phyloP scores from a whole-genome alignment of 2,329 filamentous ascomycete species.

The Bipolaris sorokiniana region DNA sequence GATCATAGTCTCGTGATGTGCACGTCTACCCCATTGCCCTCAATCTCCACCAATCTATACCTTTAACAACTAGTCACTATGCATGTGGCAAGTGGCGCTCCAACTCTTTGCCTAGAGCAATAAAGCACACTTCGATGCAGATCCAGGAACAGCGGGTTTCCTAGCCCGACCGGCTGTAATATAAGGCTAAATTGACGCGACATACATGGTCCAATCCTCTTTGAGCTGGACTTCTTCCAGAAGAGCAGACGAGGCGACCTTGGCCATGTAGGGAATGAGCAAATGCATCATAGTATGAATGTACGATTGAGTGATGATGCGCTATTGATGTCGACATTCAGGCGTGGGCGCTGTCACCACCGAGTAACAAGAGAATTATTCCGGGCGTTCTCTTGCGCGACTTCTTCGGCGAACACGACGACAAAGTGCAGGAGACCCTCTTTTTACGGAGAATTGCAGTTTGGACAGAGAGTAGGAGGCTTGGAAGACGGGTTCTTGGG shows the following conservation, averaged over 20 bases:
- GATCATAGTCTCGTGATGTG: conserved; percentile 13
- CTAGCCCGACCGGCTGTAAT: conserved; percentile 35
- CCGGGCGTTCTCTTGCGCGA: conserved; percentile 14
- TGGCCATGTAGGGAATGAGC: conserved; percentile 13
- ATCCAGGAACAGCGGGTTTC: conserved; percentile 8
- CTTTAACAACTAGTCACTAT: conserved; percentile 28
- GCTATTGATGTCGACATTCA: conserved; percentile 1
- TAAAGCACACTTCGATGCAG: conserved; percentile 1
- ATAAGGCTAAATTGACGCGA: conserved; percentile 37
- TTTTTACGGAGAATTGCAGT: not conserved
- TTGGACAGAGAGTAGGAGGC: conserved; percentile 3
- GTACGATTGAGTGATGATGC: conserved; percentile 16
- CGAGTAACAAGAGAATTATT: conserved; percentile 32
- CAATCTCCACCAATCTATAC: conserved; percentile 15
- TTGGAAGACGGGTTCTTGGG: conserved; percentile 40
- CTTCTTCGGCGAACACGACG: not conserved
- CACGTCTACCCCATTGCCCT: conserved; percentile 13
- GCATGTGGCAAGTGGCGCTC: conserved; percentile 10
- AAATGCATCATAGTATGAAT: not conserved
- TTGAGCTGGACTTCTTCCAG: conserved; percentile 22
- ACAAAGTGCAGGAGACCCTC: not conserved
- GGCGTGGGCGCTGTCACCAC: not conserved
- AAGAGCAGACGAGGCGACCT: conserved; percentile 18
- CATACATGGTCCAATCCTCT: conserved; percentile 11
- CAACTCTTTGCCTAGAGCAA: conserved; percentile 7